phyloP scores from a whole-genome alignment of 2,329 filamentous ascomycete genomes.

The Sporothrix curviconia region DNA sequence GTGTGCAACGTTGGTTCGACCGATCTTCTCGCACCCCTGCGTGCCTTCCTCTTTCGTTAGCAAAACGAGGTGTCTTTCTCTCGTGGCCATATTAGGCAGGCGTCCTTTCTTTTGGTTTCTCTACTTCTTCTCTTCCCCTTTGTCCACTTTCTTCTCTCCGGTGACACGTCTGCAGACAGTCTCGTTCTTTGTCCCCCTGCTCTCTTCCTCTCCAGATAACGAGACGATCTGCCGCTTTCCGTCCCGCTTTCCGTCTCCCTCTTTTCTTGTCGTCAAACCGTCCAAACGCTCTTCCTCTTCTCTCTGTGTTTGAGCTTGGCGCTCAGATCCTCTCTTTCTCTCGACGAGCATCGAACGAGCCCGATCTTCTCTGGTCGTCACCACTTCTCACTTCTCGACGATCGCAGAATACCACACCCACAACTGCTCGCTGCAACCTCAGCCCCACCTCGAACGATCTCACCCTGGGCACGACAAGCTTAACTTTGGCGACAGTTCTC shows the following conservation, averaged over 20 bases:
- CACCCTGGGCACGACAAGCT: too few species aligned
- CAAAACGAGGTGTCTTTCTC: not conserved
- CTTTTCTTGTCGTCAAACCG: not conserved
- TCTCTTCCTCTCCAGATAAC: not conserved
- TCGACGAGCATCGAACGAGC: too few species aligned
- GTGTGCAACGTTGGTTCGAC: slow-evolving; percentile 1
- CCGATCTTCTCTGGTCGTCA: too few species aligned
- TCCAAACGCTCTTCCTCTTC: not conserved
- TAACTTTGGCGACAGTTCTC: not conserved
- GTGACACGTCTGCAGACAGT: not conserved
- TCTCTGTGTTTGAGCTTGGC: not conserved
- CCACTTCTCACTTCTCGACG: too few species aligned
- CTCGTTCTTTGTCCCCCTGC: not conserved
- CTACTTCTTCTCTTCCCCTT: not conserved
- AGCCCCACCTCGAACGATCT: too few species aligned
- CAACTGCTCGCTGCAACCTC: too few species aligned
- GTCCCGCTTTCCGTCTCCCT: not conserved
- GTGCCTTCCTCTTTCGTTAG: not conserved
- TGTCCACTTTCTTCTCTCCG: not conserved
- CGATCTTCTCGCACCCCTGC: not conserved
- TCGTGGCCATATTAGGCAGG: not conserved
- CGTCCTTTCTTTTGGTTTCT: not conserved
- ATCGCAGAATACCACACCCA: too few species aligned
- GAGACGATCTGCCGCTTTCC: not conserved
- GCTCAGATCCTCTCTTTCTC: too few species aligned